These are phyloP conservation scores for Diaporthe sp. DNA, from an alignment of 2,329 filamentous ascomycete genomes.

Conservation along the genomic window DNA sequence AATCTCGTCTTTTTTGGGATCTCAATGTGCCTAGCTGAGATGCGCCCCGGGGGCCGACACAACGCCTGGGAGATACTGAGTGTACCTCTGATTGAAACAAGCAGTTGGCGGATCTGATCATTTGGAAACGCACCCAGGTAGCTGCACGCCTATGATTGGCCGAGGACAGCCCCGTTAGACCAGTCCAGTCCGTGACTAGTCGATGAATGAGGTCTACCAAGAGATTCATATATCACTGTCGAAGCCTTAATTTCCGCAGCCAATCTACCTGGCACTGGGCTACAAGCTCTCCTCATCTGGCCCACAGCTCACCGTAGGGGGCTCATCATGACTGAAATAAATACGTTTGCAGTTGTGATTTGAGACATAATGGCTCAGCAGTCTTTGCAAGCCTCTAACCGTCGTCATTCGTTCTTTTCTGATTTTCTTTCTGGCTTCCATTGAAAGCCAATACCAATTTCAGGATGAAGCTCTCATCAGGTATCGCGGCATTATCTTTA, in stretches of 20 bases:
- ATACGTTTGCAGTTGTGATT: neutral
- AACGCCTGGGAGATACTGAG: neutral
- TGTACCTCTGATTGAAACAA: slow-evolving; percentile 6
- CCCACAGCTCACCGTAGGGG: neutral
- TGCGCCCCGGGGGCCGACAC: neutral
- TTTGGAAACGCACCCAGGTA: neutral
- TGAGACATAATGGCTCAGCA: too few species aligned
- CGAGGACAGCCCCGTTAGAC: neutral
- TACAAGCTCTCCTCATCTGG: neutral
- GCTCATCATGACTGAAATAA: neutral
- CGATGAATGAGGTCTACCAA: neutral
- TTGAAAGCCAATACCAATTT: neutral
- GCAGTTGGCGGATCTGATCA: neutral
- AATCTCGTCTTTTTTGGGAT: neutral
- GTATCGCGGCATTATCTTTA: neutral
- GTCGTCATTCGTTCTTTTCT: slow-evolving; percentile 9
- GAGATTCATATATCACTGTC: neutral
- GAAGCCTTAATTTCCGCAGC: slow-evolving; percentile 18
- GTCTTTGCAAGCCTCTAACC: neutral
- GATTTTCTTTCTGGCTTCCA: neutral
- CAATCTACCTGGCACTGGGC: slow-evolving; percentile 14
- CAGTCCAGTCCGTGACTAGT: neutral
- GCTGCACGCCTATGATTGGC: neutral
- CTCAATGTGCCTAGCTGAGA: neutral
- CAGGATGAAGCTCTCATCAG: slow-evolving; percentile 5